Percentiles rank a stretch among this genome's conserved stretches.
phyloP scores from a whole-genome alignment of 2,329 filamentous ascomycete species.

The Fusarium sororula region DNA sequence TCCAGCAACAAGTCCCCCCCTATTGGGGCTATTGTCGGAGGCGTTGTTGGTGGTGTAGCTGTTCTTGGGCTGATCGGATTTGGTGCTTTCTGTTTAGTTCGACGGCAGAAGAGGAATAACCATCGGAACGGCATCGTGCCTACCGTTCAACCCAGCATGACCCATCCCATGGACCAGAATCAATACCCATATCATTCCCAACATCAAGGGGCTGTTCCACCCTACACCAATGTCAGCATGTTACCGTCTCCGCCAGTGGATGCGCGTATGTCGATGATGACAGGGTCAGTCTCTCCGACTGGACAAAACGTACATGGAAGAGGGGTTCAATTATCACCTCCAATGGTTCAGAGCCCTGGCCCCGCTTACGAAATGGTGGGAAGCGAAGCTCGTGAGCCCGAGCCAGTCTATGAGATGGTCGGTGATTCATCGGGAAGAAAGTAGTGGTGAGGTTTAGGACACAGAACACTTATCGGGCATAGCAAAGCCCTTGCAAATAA shows the following conservation, averaged over 20 bases:
- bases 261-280: background rate
- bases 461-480: no score
- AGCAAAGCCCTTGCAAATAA: no score
- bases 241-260: no score
- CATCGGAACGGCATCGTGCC: accelerated
- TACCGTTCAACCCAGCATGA: accelerated
- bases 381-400: no score
- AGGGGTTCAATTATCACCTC: accelerated
- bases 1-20: no score
- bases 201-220: accelerated
- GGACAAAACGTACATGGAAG: no score
- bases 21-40: no score
- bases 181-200: background rate
- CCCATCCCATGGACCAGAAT: accelerated
- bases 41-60: no score
- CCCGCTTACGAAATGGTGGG: background rate
- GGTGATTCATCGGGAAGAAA: background rate
- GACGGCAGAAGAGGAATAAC: no score
- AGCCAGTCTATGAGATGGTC: background rate
- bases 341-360: accelerated
- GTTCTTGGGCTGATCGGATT: no score
- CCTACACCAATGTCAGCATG: no score
- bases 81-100: no score
- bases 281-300: accelerated
- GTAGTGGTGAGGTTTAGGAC: background rate